Base-by-base conservation (phyloP, 1,284 basidiomycete species). In the Cutaneotrichosporon sp. region DNA sequence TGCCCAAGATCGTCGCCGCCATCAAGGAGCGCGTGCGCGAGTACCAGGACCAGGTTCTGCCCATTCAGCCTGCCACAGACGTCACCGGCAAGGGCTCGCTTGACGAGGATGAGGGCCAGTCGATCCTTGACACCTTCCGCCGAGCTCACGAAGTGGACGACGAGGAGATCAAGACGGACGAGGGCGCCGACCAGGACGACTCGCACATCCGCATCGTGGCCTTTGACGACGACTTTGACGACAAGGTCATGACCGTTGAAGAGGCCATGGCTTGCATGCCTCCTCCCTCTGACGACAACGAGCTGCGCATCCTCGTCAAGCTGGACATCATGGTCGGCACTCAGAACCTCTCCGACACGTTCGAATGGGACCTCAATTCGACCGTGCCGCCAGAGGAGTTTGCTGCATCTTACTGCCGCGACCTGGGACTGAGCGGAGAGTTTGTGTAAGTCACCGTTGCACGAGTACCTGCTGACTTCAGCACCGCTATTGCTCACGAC, bases 281-380 rank as follows among this genome's bases (percentile, higher is more conserved):
- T 1, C 66, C 67, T 20, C 38, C 60, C 7, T 59, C 59, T 33
- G 82, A 66, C 9, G 69, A 73, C 27, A 89, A 94, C 71, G 95
- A 97, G 74, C 86, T 97, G 84, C 84, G 95, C 59, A 91, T 97
- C 68, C 75, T 92, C 60, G 87, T 97, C 82, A 95, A 92, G 86
- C 85, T 99, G 65, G 97, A 99, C 79, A 93, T 99, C 78, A 92
- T 94, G 56, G 90, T 95, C 58, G 95, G 94, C 33, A 88, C 89
- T 20, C 88, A 95, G 81, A 95, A 97, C 77, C 85, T 99, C 29
- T 89, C 94, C 58, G 97, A 99, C 80, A 91, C 95, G 73, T 97
- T 99, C 74, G 97, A 99, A 77, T 99, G 97, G 97, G 95, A 99
- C 78, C 81, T 98, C 50, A 88, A 89, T 71, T 82, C 85, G 36